Percentiles rank a stretch among this genome's conserved stretches.
Conservation (phyloP, 139 green algal species). For the Coccomyxa sp. region DNA sequence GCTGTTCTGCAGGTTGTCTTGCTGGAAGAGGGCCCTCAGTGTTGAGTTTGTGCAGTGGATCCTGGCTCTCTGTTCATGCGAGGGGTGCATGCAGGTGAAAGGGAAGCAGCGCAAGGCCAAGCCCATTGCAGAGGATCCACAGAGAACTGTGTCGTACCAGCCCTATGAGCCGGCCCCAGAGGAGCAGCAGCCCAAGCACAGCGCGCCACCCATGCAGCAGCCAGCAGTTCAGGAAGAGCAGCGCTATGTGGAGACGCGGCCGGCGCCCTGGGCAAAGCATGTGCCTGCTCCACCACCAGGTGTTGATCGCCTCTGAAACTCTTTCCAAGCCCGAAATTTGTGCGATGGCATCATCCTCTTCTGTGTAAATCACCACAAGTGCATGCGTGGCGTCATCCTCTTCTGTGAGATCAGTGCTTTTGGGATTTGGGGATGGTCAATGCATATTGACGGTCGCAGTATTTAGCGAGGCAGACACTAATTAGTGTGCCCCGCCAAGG, state of each 20-base stretch:
- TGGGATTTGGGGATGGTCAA: background rate
- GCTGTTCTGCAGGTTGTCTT: too few relatives aligned
- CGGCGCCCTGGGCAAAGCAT: constrained; percentile 55
- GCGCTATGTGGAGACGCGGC: constrained; percentile 27
- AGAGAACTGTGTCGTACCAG: background rate
- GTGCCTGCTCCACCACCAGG: background rate
- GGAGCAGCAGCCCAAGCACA: constrained; percentile 12
- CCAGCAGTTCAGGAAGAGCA: background rate
- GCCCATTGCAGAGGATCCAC: background rate
- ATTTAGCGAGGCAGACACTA: background rate
- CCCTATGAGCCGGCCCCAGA: constrained; percentile 3
- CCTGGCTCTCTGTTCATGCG: too few relatives aligned
- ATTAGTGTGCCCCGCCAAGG: background rate
- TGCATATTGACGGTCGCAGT: background rate
- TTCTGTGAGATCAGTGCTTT: background rate
- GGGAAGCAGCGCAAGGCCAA: background rate
- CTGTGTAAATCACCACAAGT: background rate
- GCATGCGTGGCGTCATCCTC: background rate
- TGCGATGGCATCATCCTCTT: background rate
- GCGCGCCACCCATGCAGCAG: constrained; percentile 1
- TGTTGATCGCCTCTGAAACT: background rate
- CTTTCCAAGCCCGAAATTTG: too few relatives aligned
- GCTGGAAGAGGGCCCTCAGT: too few relatives aligned
- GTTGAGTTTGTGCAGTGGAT: too few relatives aligned
- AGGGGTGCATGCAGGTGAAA: background rate